These are phyloP conservation scores for Alectoria sarmentosa DNA, from an alignment of 495 filamentous ascomycete genomes.

Conservation along the genomic window DNA sequence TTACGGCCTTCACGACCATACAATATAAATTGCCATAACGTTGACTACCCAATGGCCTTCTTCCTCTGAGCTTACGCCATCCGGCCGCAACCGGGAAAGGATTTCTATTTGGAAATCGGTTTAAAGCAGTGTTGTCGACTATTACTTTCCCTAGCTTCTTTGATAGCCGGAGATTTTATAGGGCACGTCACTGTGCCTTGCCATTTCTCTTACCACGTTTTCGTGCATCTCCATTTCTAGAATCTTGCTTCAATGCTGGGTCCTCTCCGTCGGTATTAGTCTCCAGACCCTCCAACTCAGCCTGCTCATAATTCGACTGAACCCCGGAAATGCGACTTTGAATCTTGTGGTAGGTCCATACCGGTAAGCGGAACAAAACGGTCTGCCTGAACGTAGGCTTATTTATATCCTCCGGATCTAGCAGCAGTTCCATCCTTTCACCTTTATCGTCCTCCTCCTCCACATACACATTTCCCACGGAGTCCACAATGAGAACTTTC, in stretches of 20 bases:
- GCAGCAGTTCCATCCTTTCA: slow-evolving; percentile 67
- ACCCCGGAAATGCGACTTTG: slow-evolving; percentile 46
- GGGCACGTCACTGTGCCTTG: background rate
- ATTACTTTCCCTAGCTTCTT: too few species aligned
- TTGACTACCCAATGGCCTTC: background rate
- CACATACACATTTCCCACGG: slow-evolving; percentile 81
- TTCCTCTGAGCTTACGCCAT: background rate
- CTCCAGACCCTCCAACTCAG: slow-evolving; percentile 11
- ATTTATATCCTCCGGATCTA: slow-evolving; percentile 67
- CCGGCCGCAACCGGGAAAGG: background rate
- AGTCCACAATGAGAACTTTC: slow-evolving; percentile 89
- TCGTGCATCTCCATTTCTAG: slow-evolving; percentile 9
- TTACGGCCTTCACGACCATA: background rate
- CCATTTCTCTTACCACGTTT: slow-evolving; percentile 23
- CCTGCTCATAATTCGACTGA: slow-evolving; percentile 8
- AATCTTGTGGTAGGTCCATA: slow-evolving; percentile 55
- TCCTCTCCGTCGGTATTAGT: background rate
- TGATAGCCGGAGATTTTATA: background rate
- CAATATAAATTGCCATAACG: background rate
- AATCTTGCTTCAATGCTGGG: background rate
- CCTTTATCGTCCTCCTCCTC: slow-evolving; percentile 87
- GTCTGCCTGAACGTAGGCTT: slow-evolving; percentile 63
- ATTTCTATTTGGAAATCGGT: background rate
- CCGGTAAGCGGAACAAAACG: slow-evolving; percentile 58
- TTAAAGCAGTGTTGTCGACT: background rate